phyloP scores from a whole-genome alignment of 805 yeast species.

The Metschnikowia anglica region DNA sequence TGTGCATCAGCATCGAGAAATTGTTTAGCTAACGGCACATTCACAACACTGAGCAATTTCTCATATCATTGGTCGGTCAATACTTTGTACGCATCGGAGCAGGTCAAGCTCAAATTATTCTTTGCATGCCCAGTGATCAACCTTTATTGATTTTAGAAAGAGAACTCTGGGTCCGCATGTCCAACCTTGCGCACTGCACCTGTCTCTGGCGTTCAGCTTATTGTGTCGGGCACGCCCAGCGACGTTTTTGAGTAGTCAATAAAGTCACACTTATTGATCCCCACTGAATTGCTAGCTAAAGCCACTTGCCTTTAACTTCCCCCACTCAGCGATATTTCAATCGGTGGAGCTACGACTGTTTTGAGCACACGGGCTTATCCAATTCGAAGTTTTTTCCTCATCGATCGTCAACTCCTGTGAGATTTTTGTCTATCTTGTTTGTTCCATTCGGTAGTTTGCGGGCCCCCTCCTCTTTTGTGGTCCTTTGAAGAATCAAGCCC shows the following conservation, averaged over 20 bases:
- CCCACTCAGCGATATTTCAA: conserved; percentile 1
- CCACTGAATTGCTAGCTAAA: conserved; percentile 2
- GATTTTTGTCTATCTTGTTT: background rate
- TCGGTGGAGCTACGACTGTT: background rate
- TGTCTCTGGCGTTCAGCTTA: background rate
- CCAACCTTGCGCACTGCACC: too few relatives aligned
- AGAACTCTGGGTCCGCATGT: too few relatives aligned
- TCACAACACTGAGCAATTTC: too few relatives aligned
- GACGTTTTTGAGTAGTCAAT: conserved; percentile 7
- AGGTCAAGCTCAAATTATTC: too few relatives aligned
- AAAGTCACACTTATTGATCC: conserved; percentile 8
- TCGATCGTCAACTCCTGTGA: background rate
- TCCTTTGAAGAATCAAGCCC: background rate
- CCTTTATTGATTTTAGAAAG: too few relatives aligned
- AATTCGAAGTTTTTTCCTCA: background rate
- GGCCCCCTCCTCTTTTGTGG: background rate
- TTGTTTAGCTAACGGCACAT: too few relatives aligned
- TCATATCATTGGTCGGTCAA: too few relatives aligned
- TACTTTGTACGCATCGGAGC: too few relatives aligned
- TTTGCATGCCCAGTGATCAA: too few relatives aligned
- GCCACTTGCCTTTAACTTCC: background rate
- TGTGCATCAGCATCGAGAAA: too few relatives aligned
- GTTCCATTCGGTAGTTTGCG: background rate
- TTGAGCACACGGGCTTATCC: background rate
- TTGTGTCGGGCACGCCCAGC: conserved; percentile 8